Conservation (phyloP, 805 yeast species). For the Candida alai region DNA sequence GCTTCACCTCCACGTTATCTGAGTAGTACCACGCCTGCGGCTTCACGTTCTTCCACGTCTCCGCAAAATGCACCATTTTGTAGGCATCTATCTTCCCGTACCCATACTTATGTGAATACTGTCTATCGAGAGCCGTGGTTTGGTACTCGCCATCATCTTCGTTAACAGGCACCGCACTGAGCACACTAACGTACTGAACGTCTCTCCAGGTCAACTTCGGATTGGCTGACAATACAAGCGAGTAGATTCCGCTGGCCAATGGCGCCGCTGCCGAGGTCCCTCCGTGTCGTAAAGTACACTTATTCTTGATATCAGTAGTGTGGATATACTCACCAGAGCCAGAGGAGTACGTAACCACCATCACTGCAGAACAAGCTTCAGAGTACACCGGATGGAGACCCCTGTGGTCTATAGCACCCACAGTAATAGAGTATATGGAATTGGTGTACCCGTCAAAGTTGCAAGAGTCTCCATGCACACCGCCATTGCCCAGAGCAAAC, state of each 20-base stretch:
- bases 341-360: slow-evolving; percentile 90
- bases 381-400: slow-evolving; percentile 88
- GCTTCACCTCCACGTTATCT: slow-evolving; percentile 34
- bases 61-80: slow-evolving; percentile 66
- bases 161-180: slow-evolving; percentile 66
- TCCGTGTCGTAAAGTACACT: slow-evolving; percentile 77
- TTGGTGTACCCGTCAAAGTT: slow-evolving; percentile 97
- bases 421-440: slow-evolving; percentile 90
- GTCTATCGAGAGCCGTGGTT: slow-evolving; percentile 57
- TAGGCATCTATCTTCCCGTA: slow-evolving; percentile 90
- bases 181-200: slow-evolving; percentile 76
- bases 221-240: slow-evolving; percentile 76
- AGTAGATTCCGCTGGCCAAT: slow-evolving; percentile 91
- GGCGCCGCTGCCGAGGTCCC: slow-evolving; percentile 99
- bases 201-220: slow-evolving; percentile 95
- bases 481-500: slow-evolving; percentile 97
- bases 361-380: slow-evolving; percentile 90
- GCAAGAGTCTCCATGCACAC: slow-evolving; percentile 77
- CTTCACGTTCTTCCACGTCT: slow-evolving; percentile 76
- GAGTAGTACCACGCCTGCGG: slow-evolving; percentile 83
- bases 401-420: slow-evolving; percentile 85
- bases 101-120: slow-evolving; percentile 84
- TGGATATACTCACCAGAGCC: slow-evolving; percentile 88
- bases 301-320: slow-evolving; percentile 71
- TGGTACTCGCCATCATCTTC: slow-evolving; percentile 74